Conservation (phyloP, 169 alveolate genomes). For the Eimeria maxima region DNA sequence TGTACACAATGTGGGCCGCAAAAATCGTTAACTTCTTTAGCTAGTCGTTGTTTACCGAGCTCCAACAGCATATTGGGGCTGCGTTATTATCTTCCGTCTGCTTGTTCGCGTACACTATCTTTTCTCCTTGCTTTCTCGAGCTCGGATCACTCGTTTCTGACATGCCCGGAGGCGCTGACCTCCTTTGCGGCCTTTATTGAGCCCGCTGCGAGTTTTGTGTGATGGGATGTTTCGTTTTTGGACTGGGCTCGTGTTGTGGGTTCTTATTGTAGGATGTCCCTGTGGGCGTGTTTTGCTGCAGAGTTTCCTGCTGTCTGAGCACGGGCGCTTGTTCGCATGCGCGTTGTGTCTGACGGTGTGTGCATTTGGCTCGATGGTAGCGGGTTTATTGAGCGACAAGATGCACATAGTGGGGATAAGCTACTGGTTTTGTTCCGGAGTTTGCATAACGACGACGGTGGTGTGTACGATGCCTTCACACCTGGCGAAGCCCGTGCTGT, state of each 20-base stretch:
- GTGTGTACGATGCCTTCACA: constrained; percentile 65
- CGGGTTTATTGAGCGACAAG: constrained; percentile 73
- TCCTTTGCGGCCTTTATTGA: background rate
- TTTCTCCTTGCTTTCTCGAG: background rate
- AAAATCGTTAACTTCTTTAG: too few relatives aligned
- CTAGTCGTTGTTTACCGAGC: background rate
- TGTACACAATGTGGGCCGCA: too few relatives aligned
- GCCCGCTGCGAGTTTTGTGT: background rate
- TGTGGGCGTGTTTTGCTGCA: background rate
- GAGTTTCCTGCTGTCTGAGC: constrained; percentile 47
- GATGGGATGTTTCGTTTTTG: background rate
- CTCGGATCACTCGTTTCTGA: background rate
- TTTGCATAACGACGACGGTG: constrained; percentile 53
- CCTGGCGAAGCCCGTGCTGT: constrained; percentile 77
- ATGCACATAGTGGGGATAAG: constrained; percentile 65
- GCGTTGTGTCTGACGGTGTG: constrained; percentile 67
- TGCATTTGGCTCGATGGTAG: constrained; percentile 78
- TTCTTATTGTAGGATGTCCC: background rate
- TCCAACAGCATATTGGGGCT: background rate
- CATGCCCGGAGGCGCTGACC: background rate
- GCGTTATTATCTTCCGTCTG: background rate
- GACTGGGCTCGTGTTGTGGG: background rate
- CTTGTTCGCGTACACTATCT: background rate
- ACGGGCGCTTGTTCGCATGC: constrained; percentile 71
- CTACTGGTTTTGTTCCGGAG: constrained; percentile 67